Percentiles rank a stretch among this genome's conserved stretches.
Evolutionary conservation across 208 protist genomes (phyloP).

Genomic region (Trichomonas vaginalis): DNA sequence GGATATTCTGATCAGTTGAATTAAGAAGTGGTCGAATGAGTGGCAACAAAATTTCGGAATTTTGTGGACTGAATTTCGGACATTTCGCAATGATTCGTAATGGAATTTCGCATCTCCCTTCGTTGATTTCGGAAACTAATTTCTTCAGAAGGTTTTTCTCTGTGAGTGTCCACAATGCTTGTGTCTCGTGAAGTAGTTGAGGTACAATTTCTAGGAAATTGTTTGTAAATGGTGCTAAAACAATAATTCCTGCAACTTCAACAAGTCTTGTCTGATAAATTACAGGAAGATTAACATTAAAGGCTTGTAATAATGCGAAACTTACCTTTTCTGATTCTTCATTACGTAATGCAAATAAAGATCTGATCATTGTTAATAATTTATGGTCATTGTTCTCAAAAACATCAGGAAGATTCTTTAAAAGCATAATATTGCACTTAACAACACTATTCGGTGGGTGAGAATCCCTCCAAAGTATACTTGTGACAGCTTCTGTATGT

Average conservation of each 20-base stretch:
- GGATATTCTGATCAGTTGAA: neutral
- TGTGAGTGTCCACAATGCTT: neutral
- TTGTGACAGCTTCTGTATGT: neutral
- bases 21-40: neutral
- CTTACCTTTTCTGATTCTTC: neutral
- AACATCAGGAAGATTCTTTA: neutral
- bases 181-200: neutral
- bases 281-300: neutral
- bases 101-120: neutral
- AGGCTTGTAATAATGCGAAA: neutral
- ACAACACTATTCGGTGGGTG: neutral
- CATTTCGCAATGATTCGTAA: neutral
- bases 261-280: neutral
- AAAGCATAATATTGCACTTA: neutral
- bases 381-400: neutral
- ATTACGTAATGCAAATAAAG: neutral
- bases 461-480: neutral
- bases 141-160: neutral
- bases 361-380: neutral
- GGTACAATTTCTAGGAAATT: neutral
- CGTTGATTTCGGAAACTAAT: neutral
- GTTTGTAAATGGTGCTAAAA: neutral
- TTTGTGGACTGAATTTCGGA: neutral
- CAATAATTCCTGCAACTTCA: neutral
- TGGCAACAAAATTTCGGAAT: neutral